Evolutionary conservation across 768 basidiomycete species (phyloP).

Genomic region (Collybiopsis luxurians): DNA sequence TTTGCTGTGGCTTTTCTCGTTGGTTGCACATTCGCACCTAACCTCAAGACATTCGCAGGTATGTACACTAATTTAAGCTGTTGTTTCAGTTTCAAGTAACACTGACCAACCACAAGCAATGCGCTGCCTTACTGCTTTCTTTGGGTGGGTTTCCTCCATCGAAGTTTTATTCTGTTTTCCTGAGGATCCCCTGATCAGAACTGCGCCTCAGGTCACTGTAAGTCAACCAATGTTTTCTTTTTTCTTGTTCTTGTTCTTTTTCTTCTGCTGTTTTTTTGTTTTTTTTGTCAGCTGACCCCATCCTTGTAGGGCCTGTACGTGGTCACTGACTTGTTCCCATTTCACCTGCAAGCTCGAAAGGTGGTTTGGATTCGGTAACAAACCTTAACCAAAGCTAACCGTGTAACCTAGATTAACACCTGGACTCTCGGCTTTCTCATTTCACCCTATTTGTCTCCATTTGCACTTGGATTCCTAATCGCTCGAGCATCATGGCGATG

Average conservation of each 20-base stretch:
- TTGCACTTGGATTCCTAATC: conserved; percentile 48
- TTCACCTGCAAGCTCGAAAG: conserved; percentile 57
- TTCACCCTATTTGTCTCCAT: conserved; percentile 46
- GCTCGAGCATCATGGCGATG: conserved; percentile 41
- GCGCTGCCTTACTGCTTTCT: conserved; percentile 32
- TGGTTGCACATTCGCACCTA: conserved; percentile 52
- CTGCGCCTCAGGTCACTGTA: conserved; percentile 53
- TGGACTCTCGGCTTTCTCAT: conserved; percentile 53
- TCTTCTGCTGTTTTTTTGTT: no score
- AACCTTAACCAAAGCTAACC: neutral
- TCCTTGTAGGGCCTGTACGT: conserved; percentile 39
- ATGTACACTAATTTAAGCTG: no score
- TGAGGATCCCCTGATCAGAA: conserved; percentile 17
- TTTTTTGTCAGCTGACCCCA: no score
- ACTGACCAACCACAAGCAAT: conserved; percentile 20
- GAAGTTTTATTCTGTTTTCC: neutral
- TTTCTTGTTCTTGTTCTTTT: no score
- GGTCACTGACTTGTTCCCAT: conserved; percentile 54
- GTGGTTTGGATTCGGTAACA: conserved; percentile 20
- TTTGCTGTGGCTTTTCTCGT: conserved; percentile 49
- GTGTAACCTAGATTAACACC: conserved; percentile 32
- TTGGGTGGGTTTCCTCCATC: conserved; percentile 21
- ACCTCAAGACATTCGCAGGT: conserved; percentile 42
- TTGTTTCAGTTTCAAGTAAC: no score
- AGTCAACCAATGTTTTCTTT: no score